Conservation (phyloP, 768 basidiomycete species). For the Rubroboletus satanas region DNA sequence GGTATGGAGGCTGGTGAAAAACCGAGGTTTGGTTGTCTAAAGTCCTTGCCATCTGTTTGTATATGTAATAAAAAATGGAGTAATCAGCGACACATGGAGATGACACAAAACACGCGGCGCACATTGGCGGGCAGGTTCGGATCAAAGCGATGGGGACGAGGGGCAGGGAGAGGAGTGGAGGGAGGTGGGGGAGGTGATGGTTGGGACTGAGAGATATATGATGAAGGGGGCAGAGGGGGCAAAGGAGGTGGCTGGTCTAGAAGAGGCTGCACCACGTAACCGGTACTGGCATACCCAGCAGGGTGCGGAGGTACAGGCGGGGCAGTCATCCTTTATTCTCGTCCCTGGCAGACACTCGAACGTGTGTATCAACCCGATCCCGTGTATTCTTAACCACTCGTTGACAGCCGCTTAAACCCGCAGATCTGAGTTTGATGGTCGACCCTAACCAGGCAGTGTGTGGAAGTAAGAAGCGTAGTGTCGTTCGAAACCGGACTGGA, state of each 20-base stretch:
- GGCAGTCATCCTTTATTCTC: constrained; percentile 13
- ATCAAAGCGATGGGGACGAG: constrained; percentile 60
- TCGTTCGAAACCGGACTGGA: background rate
- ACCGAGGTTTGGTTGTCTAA: constrained; percentile 47
- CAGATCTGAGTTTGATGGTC: background rate
- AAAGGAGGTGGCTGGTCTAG: constrained; percentile 40
- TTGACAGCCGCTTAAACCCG: background rate
- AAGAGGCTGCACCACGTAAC: constrained; percentile 10
- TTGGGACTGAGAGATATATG: constrained; percentile 24
- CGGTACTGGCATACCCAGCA: background rate
- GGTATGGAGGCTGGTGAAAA: constrained; percentile 24
- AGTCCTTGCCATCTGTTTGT: constrained; percentile 57
- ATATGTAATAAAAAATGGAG: constrained; percentile 26
- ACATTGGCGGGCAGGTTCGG: constrained; percentile 62
- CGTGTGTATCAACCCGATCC: background rate
- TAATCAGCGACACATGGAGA: constrained; percentile 12
- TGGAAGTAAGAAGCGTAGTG: background rate
- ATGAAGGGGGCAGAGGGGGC: constrained; percentile 46
- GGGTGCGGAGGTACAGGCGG: constrained; percentile 32
- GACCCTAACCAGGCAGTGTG: background rate
- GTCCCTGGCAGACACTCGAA: background rate
- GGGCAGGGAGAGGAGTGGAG: constrained; percentile 59
- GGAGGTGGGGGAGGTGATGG: constrained; percentile 27
- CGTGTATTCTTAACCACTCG: background rate
- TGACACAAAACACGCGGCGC: constrained; percentile 29